phyloP scores from a whole-genome alignment of 768 basidiomycete species.

The Pilatotrama ljubarskyi region DNA sequence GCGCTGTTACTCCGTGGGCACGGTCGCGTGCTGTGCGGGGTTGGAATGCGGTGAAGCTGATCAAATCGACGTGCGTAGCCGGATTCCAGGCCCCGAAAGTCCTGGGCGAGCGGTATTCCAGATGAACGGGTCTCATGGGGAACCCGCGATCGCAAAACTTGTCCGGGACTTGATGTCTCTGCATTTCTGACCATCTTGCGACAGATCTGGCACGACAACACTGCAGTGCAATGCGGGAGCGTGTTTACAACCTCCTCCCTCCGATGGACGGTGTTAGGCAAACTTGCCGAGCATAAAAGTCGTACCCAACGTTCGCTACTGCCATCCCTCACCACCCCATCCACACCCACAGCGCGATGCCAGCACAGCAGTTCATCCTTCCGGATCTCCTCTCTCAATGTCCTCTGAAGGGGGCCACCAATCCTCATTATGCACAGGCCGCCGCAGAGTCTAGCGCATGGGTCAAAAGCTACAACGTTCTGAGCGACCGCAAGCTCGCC shows the following conservation, averaged over 20 bases:
- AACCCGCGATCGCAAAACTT: neutral
- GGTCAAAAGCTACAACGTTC: constrained; percentile 63
- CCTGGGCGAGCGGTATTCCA: neutral
- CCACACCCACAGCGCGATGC: constrained; percentile 10
- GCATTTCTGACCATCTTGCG: constrained; percentile 5
- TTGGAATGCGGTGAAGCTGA: neutral
- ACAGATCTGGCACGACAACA: constrained; percentile 2
- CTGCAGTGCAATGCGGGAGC: neutral
- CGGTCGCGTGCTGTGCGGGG: neutral
- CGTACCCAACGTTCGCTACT: neutral
- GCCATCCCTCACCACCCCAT: neutral
- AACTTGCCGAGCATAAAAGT: constrained; percentile 6
- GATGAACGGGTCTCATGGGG: neutral
- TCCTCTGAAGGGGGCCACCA: constrained; percentile 50
- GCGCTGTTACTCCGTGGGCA: neutral
- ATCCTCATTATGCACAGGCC: constrained; percentile 58
- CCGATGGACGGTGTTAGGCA: neutral
- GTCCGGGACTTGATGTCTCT: constrained; percentile 3
- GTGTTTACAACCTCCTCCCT: neutral
- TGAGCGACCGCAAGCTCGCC: constrained; percentile 60
- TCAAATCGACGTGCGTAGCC: neutral
- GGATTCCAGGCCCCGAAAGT: neutral
- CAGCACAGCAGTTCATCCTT: constrained; percentile 44
- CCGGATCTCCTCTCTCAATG: constrained; percentile 58
- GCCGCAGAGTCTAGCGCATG: constrained; percentile 62